Evolutionary conservation across 2,329 filamentous ascomycete species (phyloP), one percentile per base, ranked within the genome.

Genomic region (Aspergillus ibericus): DNA sequence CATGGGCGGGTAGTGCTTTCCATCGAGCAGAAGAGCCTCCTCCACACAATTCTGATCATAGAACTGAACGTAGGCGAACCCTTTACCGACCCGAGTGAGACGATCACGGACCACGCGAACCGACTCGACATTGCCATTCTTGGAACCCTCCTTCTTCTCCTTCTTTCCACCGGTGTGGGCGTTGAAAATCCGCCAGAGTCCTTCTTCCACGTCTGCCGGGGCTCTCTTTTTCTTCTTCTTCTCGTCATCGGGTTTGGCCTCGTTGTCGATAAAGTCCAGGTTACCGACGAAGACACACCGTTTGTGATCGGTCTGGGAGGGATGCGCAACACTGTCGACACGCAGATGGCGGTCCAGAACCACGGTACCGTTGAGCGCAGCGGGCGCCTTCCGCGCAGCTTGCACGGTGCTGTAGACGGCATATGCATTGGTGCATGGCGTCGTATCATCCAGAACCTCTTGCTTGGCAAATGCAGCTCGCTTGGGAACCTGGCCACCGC

Each of bases 11-110:
- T 93, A 98, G 68, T 91, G 95, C 81, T 98, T 96, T 62, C 87
- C 93, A 72, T 97, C 85, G 61, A 93, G 85, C 38, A 96, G 83
- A 12, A 99, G 83, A 1, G 95, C 95, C n/a, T 89, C 85, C 76
- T 99, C 95, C 47, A 99, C 93, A 46, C 88, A 82, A 68, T 96
- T 97, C 62, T 83, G 86, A 68, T 98, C 91, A 81, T 88, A 86
- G 77, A 99, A 99, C 72, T 99, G 95, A 15, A 99, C 93, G 70
- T 99, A 99, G 62, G 96, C 96, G 71, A 99, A 92, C 4, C 95
- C 95, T 74, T 99, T 99, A 69, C 95, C 92, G 29, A 99, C 91
- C 51, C 96, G 86, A 7, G 96, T 99, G 66, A 90, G 89, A 62
- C 90, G 82, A 71, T 99, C 95, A 56, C 95, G 87, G 52, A 97